These are phyloP conservation scores for Purpureocillium takamizusanense DNA, from an alignment of 2,329 filamentous ascomycete genomes.

Conservation along the genomic window DNA sequence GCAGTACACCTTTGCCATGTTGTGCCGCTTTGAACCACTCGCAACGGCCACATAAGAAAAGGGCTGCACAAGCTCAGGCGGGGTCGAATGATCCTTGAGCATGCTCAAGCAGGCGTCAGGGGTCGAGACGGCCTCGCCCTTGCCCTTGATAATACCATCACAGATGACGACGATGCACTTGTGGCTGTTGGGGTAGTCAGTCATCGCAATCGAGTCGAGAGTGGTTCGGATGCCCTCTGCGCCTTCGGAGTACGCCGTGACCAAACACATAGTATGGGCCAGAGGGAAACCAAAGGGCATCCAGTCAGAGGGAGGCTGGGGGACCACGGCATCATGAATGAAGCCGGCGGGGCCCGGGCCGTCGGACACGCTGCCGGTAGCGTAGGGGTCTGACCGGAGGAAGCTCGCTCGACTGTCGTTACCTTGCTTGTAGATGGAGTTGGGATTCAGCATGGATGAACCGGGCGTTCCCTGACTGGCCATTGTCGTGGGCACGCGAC, in stretches of 20 bases:
- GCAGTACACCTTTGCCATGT: slow-evolving; percentile 97
- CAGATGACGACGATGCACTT: slow-evolving; percentile 95
- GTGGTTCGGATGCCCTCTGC: slow-evolving; percentile 88
- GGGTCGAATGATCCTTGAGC: slow-evolving; percentile 84
- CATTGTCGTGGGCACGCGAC: slow-evolving; percentile 77
- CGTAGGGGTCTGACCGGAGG: slow-evolving; percentile 49
- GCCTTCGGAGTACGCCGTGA: slow-evolving; percentile 96
- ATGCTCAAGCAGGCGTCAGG: slow-evolving; percentile 85
- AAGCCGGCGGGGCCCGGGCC: slow-evolving; percentile 83
- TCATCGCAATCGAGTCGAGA: slow-evolving; percentile 90
- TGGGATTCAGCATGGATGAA: slow-evolving; percentile 56
- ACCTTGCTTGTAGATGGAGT: slow-evolving; percentile 60
- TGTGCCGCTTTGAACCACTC: slow-evolving; percentile 93
- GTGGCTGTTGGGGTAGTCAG: slow-evolving; percentile 98
- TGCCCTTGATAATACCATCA: slow-evolving; percentile 94
- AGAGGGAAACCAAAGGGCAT: slow-evolving; percentile 94
- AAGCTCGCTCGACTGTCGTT: slow-evolving; percentile 59
- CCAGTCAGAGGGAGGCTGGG: slow-evolving; percentile 93
- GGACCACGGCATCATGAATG: slow-evolving; percentile 90
- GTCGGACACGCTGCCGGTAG: slow-evolving; percentile 47
- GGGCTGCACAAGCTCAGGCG: slow-evolving; percentile 72
- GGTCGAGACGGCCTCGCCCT: slow-evolving; percentile 78
- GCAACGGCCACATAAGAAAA: slow-evolving; percentile 97
- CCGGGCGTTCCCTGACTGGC: slow-evolving; percentile 74
- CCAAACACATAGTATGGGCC: slow-evolving; percentile 86